Conservation (phyloP, 148 eudicot genomes). For the Chenopodium quinoa region DNA sequence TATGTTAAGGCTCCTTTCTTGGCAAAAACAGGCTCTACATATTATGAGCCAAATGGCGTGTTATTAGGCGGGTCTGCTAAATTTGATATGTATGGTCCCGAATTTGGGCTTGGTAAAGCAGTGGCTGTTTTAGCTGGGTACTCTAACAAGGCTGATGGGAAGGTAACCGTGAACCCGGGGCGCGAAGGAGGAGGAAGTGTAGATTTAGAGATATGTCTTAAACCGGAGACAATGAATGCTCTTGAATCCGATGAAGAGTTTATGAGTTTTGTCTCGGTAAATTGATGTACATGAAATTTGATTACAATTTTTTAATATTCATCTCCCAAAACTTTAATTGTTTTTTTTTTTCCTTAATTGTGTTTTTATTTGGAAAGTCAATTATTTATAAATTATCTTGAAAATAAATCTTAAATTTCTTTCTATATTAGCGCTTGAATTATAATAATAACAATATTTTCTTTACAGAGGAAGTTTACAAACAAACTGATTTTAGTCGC, state of each 20-base stretch:
- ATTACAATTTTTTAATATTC: too few species aligned
- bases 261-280: constrained; percentile 39
- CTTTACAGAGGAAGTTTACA: too few species aligned
- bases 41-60: constrained; percentile 42
- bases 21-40: neutral
- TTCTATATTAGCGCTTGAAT: too few species aligned
- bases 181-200: constrained; percentile 61
- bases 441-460: too few species aligned
- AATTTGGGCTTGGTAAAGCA: constrained; percentile 68
- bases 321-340: too few species aligned
- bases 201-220: constrained; percentile 59
- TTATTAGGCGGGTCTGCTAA: constrained; percentile 62
- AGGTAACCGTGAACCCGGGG: constrained; percentile 64
- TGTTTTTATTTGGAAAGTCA: too few species aligned
- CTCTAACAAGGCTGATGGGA: constrained; percentile 71
- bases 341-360: too few species aligned
- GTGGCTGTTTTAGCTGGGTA: constrained; percentile 51
- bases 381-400: too few species aligned
- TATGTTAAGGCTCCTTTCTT: neutral
- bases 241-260: constrained; percentile 52
- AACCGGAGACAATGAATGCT: constrained; percentile 46
- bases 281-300: too few species aligned
- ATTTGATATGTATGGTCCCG: constrained; percentile 66
- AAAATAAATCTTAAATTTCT: too few species aligned
- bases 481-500: too few species aligned